phyloP scores from a whole-genome alignment of 2,329 filamentous ascomycete genomes.

The Paraphoma sp. region DNA sequence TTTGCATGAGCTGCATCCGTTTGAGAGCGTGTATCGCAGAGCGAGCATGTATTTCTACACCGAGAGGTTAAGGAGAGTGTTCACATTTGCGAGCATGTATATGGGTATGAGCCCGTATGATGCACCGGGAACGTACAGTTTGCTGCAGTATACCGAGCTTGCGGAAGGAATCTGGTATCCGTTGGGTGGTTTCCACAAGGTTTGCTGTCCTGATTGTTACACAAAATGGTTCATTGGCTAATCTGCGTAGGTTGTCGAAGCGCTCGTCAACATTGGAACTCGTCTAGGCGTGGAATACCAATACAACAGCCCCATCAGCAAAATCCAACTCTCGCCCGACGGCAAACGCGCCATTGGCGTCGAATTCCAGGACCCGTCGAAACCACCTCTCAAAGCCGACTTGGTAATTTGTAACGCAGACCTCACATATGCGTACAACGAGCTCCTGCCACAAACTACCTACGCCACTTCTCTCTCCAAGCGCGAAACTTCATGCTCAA shows the following conservation, averaged over 20 bases:
- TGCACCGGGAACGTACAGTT: conserved; percentile 74
- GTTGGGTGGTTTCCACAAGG: conserved; percentile 71
- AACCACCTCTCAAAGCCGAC: conserved; percentile 64
- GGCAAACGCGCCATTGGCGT: conserved; percentile 65
- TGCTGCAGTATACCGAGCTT: conserved; percentile 77
- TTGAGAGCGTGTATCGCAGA: conserved; percentile 72
- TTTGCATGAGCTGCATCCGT: conserved; percentile 69
- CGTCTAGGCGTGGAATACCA: conserved; percentile 68
- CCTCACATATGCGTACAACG: conserved; percentile 75
- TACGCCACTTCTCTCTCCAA: conserved; percentile 53
- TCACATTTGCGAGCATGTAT: conserved; percentile 83
- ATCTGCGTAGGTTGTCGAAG: conserved; percentile 58
- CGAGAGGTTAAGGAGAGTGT: conserved; percentile 71
- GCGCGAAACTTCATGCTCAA: conserved; percentile 70
- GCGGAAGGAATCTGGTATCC: conserved; percentile 81
- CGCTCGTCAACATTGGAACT: conserved; percentile 68
- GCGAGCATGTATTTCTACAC: conserved; percentile 73
- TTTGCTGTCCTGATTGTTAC: conserved; percentile 35
- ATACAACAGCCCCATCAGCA: conserved; percentile 64
- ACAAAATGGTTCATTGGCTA: conserved; percentile 1
- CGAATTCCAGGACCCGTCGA: conserved; percentile 61
- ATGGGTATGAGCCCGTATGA: conserved; percentile 83
- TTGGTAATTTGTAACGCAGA: conserved; percentile 76
- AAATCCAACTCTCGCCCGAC: conserved; percentile 61
- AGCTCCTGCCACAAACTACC: conserved; percentile 65